Percentiles rank a stretch among this genome's conserved stretches.
Evolutionary conservation across 768 basidiomycete genomes (phyloP).

Genomic region (Tricholoma sp.): DNA sequence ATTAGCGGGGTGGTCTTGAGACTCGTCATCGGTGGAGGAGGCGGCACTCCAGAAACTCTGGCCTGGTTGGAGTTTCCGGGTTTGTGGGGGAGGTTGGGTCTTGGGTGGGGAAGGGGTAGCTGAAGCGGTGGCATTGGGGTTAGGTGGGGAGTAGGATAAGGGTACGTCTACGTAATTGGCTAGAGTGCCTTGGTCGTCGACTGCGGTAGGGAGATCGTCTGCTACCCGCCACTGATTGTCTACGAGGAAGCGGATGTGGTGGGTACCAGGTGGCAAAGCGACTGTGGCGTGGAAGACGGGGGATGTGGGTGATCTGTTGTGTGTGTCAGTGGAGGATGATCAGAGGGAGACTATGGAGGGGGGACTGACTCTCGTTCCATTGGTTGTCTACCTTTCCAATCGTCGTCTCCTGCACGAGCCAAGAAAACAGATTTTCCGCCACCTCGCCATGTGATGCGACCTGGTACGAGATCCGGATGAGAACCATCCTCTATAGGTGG

Average conservation of each 20-base stretch:
- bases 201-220: conserved; percentile 74
- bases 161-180: conserved; percentile 89
- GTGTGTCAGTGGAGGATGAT: conserved; percentile 3
- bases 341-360: conserved; percentile 6
- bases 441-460: conserved; percentile 63
- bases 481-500: conserved; percentile 8
- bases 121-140: conserved; percentile 19
- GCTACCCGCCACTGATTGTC: conserved; percentile 83
- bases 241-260: conserved; percentile 92
- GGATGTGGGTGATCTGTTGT: conserved; percentile 25
- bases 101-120: conserved; percentile 12
- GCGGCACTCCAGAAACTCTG: conserved; percentile 39
- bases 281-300: conserved; percentile 34
- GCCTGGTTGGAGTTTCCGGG: conserved; percentile 22
- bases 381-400: conserved; percentile 64
- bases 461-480: conserved; percentile 28
- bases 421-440: conserved; percentile 61
- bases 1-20: conserved; percentile 12
- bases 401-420: conserved; percentile 67
- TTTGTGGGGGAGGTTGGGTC: conserved; percentile 21
- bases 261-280: conserved; percentile 77
- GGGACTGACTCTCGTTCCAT: conserved; percentile 61
- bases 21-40: conserved; percentile 31
- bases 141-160: conserved; percentile 22
- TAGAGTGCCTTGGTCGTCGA: conserved; percentile 90